These are phyloP conservation scores for Aspergillus sclerotialis DNA, from an alignment of 2,329 filamentous ascomycete species.

Conservation along the genomic window DNA sequence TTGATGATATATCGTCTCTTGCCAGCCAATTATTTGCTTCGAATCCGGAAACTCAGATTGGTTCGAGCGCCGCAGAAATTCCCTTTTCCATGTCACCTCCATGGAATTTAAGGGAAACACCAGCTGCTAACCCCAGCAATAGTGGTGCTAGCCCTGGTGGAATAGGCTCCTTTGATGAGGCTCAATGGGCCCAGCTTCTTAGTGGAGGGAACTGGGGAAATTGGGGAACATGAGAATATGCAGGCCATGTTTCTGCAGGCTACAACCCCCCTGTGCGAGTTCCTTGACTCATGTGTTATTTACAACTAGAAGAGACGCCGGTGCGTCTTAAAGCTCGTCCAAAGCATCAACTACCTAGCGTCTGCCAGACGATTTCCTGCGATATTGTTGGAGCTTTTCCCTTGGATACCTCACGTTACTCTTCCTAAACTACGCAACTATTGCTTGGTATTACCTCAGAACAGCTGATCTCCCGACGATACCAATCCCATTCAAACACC, in stretches of 20 bases:
- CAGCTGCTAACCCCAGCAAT: slow-evolving; percentile 8
- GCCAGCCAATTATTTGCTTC: slow-evolving; percentile 11
- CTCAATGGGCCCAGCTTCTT: slow-evolving; percentile 30
- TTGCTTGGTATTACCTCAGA: no score
- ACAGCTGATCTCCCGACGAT: no score
- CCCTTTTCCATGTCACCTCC: slow-evolving; percentile 18
- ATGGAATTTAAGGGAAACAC: slow-evolving; percentile 21
- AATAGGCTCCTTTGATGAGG: slow-evolving; percentile 23
- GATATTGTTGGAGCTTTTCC: no score
- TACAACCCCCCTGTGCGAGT: no score
- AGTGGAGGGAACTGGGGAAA: slow-evolving; percentile 11
- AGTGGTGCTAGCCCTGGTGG: slow-evolving; percentile 13
- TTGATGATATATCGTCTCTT: slow-evolving; percentile 10
- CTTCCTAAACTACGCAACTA: no score
- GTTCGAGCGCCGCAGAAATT: slow-evolving; percentile 13
- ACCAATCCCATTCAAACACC: background rate
- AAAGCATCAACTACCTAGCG: no score
- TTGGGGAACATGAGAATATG: slow-evolving; percentile 6
- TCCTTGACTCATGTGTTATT: no score
- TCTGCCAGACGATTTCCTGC: no score
- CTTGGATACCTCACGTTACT: no score
- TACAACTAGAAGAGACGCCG: no score
- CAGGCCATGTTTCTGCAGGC: background rate
- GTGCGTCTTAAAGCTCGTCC: no score
- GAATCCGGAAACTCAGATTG: slow-evolving; percentile 9